Evolutionary conservation across 2,329 filamentous ascomycete species (phyloP), one percentile per base, ranked within the genome.

Genomic region (Aspergillus sp.): DNA sequence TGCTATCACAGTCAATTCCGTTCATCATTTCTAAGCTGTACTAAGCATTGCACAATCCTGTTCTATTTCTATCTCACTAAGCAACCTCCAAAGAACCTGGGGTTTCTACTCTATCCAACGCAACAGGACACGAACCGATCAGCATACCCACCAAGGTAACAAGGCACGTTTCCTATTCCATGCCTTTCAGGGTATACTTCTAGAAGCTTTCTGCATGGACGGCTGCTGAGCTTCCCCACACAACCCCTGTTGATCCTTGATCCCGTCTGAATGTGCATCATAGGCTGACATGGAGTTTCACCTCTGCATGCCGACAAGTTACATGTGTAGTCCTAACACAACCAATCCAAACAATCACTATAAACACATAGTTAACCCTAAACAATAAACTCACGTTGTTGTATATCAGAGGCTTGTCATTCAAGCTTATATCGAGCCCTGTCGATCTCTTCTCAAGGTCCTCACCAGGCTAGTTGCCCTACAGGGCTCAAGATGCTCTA

Each of bases 401-500:
- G 42, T n/a, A 13, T 17, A 24, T 24, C 19, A n/a, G 51, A 56
- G 51, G 54, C 54, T 56, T 56, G 47, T 51, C 20, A 20, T 39
- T 45, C 46, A 33, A 56, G 30, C 47, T 56, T 56, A 56, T 51
- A 9, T n/a, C 51, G 9, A 40, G 12, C 47, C 47, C 40, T 56
- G 54, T 41, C 41, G 46, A 49, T 56, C 46, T 40, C 39, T 20
- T 50, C 51, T 45, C 54, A 56, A 56, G 54, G 54, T 56, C 27
- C 46, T 51, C 54, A 51, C n/a, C 24, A 40, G 33, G n/a, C 27
- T n/a, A 34, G 27, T 30, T 42, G 17, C 11, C 37, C 22, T 48
- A 6, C 20, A 40, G 27, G 27, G 27, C 27, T 30, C 27, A 11
- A 20, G 19, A 30, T 17, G 19, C 20, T 41, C 51, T 48, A 41